Conservation (phyloP, 2,329 filamentous ascomycete genomes). For the Penicillium vulpinum region DNA sequence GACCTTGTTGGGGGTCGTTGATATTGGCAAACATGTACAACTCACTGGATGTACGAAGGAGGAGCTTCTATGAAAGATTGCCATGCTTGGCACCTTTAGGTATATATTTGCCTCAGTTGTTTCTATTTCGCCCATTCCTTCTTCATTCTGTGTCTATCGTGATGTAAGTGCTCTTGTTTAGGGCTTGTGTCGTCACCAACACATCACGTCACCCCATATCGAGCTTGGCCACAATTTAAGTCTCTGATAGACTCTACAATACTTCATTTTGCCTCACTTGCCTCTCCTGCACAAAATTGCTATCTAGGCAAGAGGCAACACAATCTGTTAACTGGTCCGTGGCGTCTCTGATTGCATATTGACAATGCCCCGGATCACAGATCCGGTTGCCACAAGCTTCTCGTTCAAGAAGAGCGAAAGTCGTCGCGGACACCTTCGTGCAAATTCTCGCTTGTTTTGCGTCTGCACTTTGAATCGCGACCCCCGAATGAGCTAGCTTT, state of each 20-base stretch:
- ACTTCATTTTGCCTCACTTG: neutral
- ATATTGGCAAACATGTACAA: neutral
- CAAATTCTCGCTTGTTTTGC: neutral
- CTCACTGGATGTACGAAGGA: neutral
- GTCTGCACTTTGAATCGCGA: too few species aligned
- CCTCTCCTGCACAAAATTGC: neutral
- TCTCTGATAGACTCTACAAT: neutral
- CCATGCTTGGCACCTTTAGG: neutral
- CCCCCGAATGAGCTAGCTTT: neutral
- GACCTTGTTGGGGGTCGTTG: neutral
- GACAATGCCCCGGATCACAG: constrained; percentile 9
- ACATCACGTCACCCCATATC: constrained; percentile 5
- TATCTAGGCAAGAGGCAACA: neutral
- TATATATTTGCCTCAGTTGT: neutral
- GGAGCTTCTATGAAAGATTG: neutral
- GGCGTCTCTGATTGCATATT: constrained; percentile 17
- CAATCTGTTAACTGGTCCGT: neutral
- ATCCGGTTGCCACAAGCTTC: constrained; percentile 19
- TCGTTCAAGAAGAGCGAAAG: constrained; percentile 18
- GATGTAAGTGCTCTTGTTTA: constrained; percentile 18
- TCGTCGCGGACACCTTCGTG: neutral
- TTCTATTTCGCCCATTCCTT: neutral
- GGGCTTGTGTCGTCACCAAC: constrained; percentile 9
- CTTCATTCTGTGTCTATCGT: constrained; percentile 12
- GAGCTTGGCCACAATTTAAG: neutral